Percentiles rank a stretch among this genome's conserved stretches.
These are phyloP conservation scores for Fusarium humuli DNA, from an alignment of 2,329 filamentous ascomycete species.

Conservation along the genomic window DNA sequence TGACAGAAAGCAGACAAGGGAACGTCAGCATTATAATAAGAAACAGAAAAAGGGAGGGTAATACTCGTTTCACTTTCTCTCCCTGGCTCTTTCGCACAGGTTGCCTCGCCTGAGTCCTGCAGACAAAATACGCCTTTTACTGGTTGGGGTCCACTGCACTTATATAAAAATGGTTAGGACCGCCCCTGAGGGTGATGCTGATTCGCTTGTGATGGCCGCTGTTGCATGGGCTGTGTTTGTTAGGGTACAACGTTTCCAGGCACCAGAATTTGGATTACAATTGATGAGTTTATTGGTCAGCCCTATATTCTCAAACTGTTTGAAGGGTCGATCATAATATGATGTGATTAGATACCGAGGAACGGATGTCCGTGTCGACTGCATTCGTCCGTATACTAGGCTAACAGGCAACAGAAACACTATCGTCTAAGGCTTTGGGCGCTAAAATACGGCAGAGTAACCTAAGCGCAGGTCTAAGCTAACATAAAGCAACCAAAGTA, in stretches of 20 bases:
- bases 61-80: slow-evolving; percentile 15
- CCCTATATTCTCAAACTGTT: slow-evolving; percentile 27
- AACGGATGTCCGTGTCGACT: background rate
- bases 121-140: background rate
- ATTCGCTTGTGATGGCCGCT: slow-evolving; percentile 50
- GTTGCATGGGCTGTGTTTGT: slow-evolving; percentile 47
- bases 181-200: slow-evolving; percentile 11
- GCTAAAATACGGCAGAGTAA: background rate
- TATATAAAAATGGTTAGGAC: slow-evolving; percentile 17
- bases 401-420: too few relatives aligned
- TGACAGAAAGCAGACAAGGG: background rate
- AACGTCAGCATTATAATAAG: slow-evolving; percentile 27
- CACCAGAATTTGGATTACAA: slow-evolving; percentile 36
- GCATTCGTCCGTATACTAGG: too few relatives aligned
- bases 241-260: slow-evolving; percentile 28
- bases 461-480: background rate
- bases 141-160: slow-evolving; percentile 29
- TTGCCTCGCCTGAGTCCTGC: slow-evolving; percentile 35
- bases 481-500: background rate
- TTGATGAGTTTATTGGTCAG: slow-evolving; percentile 23
- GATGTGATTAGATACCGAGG: background rate
- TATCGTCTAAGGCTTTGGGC: too few relatives aligned
- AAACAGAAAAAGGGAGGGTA: slow-evolving; percentile 13
- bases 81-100: slow-evolving; percentile 16
- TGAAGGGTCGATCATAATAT: background rate